Conservation (phyloP, 176 grass and related monocot species). For the Pontederia paniculata region DNA sequence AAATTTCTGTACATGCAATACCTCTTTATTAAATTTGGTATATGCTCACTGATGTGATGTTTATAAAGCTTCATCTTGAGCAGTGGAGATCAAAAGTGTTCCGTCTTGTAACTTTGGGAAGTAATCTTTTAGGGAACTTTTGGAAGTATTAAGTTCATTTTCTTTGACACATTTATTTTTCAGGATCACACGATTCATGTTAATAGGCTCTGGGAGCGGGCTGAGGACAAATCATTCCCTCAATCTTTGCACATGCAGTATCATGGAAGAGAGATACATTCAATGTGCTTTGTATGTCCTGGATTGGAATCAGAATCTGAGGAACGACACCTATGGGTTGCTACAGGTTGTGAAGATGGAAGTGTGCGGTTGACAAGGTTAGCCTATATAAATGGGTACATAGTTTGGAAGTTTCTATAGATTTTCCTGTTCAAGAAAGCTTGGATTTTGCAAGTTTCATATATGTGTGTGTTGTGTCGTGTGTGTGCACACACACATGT, state of each 20-base stretch:
- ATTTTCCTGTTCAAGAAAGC: not conserved
- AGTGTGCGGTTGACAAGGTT: slow-evolving; percentile 81
- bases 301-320: slow-evolving; percentile 25
- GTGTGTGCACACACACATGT: too few species aligned
- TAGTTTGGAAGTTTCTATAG: too few species aligned
- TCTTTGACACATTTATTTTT: slow-evolving; percentile 2
- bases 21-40: too few species aligned
- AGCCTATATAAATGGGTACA: not conserved
- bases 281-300: slow-evolving; percentile 59
- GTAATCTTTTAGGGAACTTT: too few species aligned
- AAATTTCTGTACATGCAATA: too few species aligned
- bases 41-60: too few species aligned
- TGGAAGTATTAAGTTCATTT: not conserved
- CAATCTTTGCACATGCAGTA: slow-evolving; percentile 72
- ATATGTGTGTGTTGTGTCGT: too few species aligned
- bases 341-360: slow-evolving; percentile 94
- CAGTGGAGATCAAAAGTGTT: too few species aligned
- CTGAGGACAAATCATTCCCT: slow-evolving; percentile 54
- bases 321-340: slow-evolving; percentile 34
- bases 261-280: slow-evolving; percentile 94
- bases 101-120: too few species aligned
- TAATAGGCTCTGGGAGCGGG: slow-evolving; percentile 41
- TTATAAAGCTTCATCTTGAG: too few species aligned
- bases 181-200: slow-evolving; percentile 85
- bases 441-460: not conserved